Percentiles rank a stretch among this genome's conserved stretches.
phyloP scores from a whole-genome alignment of 2,329 filamentous ascomycete species.

The Ascochyta lentis region DNA sequence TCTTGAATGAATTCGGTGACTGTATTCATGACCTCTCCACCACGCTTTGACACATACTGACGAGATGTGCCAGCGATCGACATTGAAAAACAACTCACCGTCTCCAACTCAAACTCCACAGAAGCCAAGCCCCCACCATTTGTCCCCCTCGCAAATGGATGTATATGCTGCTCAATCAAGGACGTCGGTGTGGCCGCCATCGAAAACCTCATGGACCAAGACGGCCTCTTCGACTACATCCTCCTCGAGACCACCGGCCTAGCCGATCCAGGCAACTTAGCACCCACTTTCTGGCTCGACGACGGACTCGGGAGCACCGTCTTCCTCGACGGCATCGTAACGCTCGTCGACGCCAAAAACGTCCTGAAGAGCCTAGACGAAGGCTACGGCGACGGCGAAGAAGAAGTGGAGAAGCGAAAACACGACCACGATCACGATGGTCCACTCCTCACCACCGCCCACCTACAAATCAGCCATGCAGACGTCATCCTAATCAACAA shows the following conservation, averaged over 20 bases:
- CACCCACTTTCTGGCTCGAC: slow-evolving; percentile 96
- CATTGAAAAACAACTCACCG: slow-evolving; percentile 93
- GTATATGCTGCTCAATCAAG: slow-evolving; percentile 98
- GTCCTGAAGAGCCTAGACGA: slow-evolving; percentile 84
- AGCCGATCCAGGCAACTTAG: slow-evolving; percentile 93
- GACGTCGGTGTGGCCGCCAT: slow-evolving; percentile 94
- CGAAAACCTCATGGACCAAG: slow-evolving; percentile 92
- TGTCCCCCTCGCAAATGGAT: slow-evolving; percentile 95
- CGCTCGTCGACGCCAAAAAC: slow-evolving; percentile 93
- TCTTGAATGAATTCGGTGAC: slow-evolving; percentile 74
- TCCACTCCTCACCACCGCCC: slow-evolving; percentile 84
- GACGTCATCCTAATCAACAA: slow-evolving; percentile 97
- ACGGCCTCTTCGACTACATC: slow-evolving; percentile 95
- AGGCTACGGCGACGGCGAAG: slow-evolving; percentile 52
- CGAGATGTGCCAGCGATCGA: slow-evolving; percentile 70
- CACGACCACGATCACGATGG: slow-evolving; percentile 67
- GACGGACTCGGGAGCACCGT: slow-evolving; percentile 94
- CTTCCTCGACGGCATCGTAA: slow-evolving; percentile 96
- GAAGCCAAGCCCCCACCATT: slow-evolving; percentile 58
- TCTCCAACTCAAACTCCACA: slow-evolving; percentile 61
- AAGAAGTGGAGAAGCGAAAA: slow-evolving; percentile 45
- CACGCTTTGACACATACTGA: background rate
- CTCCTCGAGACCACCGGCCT: slow-evolving; percentile 94
- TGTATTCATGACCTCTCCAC: slow-evolving; percentile 20
- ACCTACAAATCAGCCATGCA: slow-evolving; percentile 95